Evolutionary conservation across 228 moss, liverwort and hornwort species (phyloP).

Genomic region (Sphagnum fallax): DNA sequence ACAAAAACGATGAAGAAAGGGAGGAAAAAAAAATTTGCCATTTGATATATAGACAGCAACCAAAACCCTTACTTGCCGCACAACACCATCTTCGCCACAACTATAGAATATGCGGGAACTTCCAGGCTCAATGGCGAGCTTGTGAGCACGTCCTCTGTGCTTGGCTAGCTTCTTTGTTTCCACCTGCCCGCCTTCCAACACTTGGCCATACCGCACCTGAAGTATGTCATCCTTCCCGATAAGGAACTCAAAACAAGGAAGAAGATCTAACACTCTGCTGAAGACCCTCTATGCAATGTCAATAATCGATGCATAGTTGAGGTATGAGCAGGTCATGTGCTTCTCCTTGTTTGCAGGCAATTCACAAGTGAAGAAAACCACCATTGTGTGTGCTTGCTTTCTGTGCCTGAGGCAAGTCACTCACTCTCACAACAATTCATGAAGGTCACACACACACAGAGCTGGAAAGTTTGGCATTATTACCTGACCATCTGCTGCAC

Average conservation of each 20-base stretch:
- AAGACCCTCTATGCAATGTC: no score
- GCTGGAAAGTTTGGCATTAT: no score
- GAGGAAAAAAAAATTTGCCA: neutral
- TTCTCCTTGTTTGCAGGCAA: no score
- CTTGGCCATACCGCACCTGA: slow-evolving; percentile 72
- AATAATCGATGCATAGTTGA: no score
- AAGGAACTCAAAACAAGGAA: neutral
- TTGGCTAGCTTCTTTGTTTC: slow-evolving; percentile 64
- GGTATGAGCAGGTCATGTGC: no score
- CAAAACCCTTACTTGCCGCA: slow-evolving; percentile 50
- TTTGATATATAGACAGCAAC: neutral
- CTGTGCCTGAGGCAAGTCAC: no score
- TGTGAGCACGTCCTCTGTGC: slow-evolving; percentile 75
- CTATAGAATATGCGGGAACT: slow-evolving; percentile 75
- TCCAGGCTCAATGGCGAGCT: slow-evolving; percentile 76
- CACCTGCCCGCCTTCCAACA: slow-evolving; percentile 60
- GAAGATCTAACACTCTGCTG: no score
- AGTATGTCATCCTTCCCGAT: neutral
- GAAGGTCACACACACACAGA: no score
- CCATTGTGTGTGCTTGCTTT: no score
- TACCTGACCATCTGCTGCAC: slow-evolving; percentile 93
- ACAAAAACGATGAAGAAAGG: neutral
- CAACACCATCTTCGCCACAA: slow-evolving; percentile 94
- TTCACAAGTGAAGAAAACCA: no score
- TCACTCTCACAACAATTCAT: no score